A percentile compares a stretch with the other conserved stretches of the same genome.
Conservation (phyloP, 1,284 basidiomycete species). For the Sphagnurus paluster region DNA sequence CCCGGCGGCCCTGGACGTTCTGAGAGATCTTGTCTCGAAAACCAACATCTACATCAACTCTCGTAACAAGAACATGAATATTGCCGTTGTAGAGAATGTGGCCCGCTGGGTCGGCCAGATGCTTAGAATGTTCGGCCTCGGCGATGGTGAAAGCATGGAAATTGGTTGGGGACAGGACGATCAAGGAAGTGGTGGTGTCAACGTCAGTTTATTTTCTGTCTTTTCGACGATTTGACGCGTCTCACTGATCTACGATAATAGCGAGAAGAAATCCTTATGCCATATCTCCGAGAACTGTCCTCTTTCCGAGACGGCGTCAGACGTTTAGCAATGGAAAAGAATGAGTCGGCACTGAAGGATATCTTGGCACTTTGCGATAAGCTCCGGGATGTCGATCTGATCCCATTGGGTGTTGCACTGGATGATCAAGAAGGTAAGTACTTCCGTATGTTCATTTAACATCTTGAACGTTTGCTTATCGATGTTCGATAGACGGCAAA, state of each 20-base stretch:
- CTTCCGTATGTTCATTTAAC: constrained; percentile 6
- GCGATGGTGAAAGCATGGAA: constrained; percentile 70
- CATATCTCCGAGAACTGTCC: constrained; percentile 85
- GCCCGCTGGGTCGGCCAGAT: constrained; percentile 88
- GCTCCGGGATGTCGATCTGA: constrained; percentile 87
- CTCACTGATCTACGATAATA: constrained; percentile 31
- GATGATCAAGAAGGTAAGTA: constrained; percentile 90
- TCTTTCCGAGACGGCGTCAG: constrained; percentile 92
- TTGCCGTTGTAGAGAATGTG: constrained; percentile 70
- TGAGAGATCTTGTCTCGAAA: constrained; percentile 85
- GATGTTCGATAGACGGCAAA: constrained; percentile 68
- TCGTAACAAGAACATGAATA: constrained; percentile 62
- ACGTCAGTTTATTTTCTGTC: constrained; percentile 33
- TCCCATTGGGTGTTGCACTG: constrained; percentile 91
- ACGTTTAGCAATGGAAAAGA: constrained; percentile 75
- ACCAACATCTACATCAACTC: constrained; percentile 88
- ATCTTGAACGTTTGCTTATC: constrained; percentile 4
- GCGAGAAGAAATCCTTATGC: constrained; percentile 87
- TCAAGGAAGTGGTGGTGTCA: constrained; percentile 53
- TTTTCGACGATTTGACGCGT: constrained; percentile 8
- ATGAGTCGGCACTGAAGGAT: constrained; percentile 67
- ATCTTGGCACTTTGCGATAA: constrained; percentile 86
- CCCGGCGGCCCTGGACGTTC: constrained; percentile 74
- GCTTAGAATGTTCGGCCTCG: constrained; percentile 94
- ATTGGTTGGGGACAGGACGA: constrained; percentile 74